Evolutionary conservation across 805 yeast species (phyloP).

Genomic region (Cyberlindnera amylophila): DNA sequence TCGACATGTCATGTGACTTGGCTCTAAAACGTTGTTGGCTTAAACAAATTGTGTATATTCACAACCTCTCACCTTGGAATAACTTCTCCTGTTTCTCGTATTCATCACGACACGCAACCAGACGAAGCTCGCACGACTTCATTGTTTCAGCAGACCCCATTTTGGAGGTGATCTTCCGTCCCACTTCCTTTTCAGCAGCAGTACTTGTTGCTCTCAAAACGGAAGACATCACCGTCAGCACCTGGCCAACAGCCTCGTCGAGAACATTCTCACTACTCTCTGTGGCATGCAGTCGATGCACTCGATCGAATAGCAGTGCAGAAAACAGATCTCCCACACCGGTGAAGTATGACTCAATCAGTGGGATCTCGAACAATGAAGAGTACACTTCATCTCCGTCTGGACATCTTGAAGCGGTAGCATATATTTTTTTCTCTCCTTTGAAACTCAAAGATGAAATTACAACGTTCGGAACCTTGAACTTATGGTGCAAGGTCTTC

Average conservation of each 20-base stretch:
- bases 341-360: constrained; percentile 77
- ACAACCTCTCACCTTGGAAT: constrained; percentile 4
- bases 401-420: constrained; percentile 18
- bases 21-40: no score
- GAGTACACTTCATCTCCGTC: constrained; percentile 9
- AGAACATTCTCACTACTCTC: constrained; percentile 14
- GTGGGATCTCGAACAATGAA: constrained; percentile 46
- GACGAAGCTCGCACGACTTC: constrained; percentile 69
- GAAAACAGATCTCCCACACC: constrained; percentile 95
- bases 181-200: constrained; percentile 35
- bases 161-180: constrained; percentile 39
- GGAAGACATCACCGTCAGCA: constrained; percentile 49
- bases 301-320: constrained; percentile 67
- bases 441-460: constrained; percentile 51
- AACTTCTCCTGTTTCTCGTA: constrained; percentile 19
- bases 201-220: constrained; percentile 47
- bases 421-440: constrained; percentile 15
- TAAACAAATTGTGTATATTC: no score
- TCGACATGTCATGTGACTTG: neutral
- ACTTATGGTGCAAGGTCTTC: constrained; percentile 42
- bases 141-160: constrained; percentile 57
- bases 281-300: constrained; percentile 31
- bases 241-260: constrained; percentile 46
- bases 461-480: constrained; percentile 55
- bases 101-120: constrained; percentile 54